Evolutionary conservation across 2,329 filamentous ascomycete species (phyloP), one percentile per base, ranked within the genome.

Genomic region (Fusarium odoratissimum): DNA sequence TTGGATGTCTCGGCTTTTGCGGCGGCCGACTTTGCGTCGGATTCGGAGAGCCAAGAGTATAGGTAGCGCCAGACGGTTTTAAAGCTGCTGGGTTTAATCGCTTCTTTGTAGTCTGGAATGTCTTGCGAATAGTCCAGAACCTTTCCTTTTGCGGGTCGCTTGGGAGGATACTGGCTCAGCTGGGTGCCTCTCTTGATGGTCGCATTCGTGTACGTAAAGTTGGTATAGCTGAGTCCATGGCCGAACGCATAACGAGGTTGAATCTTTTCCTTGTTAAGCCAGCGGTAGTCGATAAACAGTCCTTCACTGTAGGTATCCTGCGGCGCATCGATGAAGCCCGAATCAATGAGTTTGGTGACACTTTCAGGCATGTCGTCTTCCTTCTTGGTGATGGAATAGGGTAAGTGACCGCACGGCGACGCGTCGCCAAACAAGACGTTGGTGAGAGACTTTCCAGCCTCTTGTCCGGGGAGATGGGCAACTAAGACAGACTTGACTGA

Each of bases 261-360:
- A 67, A 96, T 91, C 63, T 87, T 85, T 60, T 91, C 82, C 79
- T 92, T 93, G 84, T 97, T 95, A 75, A 98, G 95, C 81, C 95
- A 89, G 17, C 95, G 91, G 83, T 98, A 97, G 84, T 98, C 95
- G 74, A 97, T 91, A 78, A 95, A 95, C 0, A 97, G 83, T 0
- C 94, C 94, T 78, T 97, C 94, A 2, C 86, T 87, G 79, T 96
- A 97, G 72, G 94, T 91, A 75, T 97, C 93, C 78, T 97, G 94
- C 0, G 94, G 93, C 3, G 93, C 83, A 21, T 93, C 92, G 0
- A 77, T 42, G 12, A 81, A 75, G 8, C 75, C 78, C 1, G 92
- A 89, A 54, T 90, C 84, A n/a, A 82, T 80, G 12, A 85, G 72
- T 7, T 81, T 67, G 9, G 79, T 80, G 5, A 84, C 79, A 42